These are phyloP conservation scores for Leptodermis oblonga DNA, from an alignment of 257 asterid species.

Conservation along the genomic window DNA sequence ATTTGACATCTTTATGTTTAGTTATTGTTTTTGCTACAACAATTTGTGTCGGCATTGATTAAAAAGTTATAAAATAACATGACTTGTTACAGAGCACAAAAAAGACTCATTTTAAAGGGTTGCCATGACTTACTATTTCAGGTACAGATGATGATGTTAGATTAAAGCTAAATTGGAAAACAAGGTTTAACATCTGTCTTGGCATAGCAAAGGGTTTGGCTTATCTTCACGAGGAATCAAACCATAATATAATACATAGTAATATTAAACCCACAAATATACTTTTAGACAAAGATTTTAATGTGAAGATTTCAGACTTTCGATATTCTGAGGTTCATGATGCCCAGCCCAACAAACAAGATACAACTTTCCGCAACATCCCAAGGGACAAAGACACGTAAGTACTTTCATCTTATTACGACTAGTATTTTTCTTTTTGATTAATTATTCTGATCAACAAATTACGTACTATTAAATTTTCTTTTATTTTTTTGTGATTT, in stretches of 20 bases:
- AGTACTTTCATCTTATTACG: too few relatives aligned
- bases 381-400: slow-evolving; percentile 9
- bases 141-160: background rate
- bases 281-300: slow-evolving; percentile 6
- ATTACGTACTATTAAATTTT: too few relatives aligned
- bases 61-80: too few relatives aligned
- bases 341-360: background rate
- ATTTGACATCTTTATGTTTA: too few relatives aligned
- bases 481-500: too few relatives aligned
- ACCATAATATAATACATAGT: slow-evolving; percentile 9
- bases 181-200: slow-evolving; percentile 1
- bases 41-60: too few relatives aligned
- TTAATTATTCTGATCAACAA: too few relatives aligned
- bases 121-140: too few relatives aligned
- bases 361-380: background rate
- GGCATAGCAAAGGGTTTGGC: slow-evolving; percentile 4
- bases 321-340: slow-evolving; percentile 9
- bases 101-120: too few relatives aligned
- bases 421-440: too few relatives aligned
- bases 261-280: slow-evolving; percentile 7
- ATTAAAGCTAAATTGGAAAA: slow-evolving; percentile 1
- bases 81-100: too few relatives aligned
- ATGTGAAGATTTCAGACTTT: slow-evolving; percentile 5
- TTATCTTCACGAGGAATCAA: slow-evolving; percentile 7
- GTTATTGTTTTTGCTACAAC: too few relatives aligned